Base-by-base conservation (phyloP, 1,284 basidiomycete species). In the Volvariella surrecta region DNA sequence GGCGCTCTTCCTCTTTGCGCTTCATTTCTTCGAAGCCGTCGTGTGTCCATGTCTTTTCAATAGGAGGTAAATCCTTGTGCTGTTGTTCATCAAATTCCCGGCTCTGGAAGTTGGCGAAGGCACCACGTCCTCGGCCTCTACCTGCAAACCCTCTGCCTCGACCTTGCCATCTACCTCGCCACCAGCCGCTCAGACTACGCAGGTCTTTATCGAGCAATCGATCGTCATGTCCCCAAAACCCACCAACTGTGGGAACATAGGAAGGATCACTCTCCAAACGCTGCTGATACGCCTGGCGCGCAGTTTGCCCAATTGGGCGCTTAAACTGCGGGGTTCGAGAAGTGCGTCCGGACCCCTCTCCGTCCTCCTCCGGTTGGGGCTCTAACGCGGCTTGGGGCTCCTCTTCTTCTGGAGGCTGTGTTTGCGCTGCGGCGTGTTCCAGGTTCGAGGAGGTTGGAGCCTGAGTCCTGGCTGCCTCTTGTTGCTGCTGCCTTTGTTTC, bases 201-300 rank as follows among this genome's bases (percentile, higher is more conserved):
- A 85, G 61, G 51, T 82, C 79, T 65, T 80, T 86, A 63, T 79
- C 86, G 59, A 82, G 63, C 49, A 83, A 65, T 39, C 90, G 80
- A 59, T 93, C 89, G 58, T 93, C 90, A 56, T 93, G 91, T 6
- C 86, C 82, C 89, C 89, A 94, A 56, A 93, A 94, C 49, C 83
- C 82, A 47, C 90, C 90, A 10, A 91, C 84, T 19, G 79, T 83
- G 17, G 90, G 90, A 21, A 89, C 83, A 56, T 82, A 89, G 1
- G 88, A 86, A 1, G 90, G 89, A 59, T 94, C 90, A 16, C 66
- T 71, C 51, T 85, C 82, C 18, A 90, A 67, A 24, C 81, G 76
- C 47, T 85, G 73, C 52, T 86, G 81, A 58, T 89, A 89, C 18
- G 77, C 81, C 54, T 88, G 82, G 35, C 82, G 79, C 32, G 77